phyloP scores from a whole-genome alignment of 257 asterid species.

The Prunella vulgaris region DNA sequence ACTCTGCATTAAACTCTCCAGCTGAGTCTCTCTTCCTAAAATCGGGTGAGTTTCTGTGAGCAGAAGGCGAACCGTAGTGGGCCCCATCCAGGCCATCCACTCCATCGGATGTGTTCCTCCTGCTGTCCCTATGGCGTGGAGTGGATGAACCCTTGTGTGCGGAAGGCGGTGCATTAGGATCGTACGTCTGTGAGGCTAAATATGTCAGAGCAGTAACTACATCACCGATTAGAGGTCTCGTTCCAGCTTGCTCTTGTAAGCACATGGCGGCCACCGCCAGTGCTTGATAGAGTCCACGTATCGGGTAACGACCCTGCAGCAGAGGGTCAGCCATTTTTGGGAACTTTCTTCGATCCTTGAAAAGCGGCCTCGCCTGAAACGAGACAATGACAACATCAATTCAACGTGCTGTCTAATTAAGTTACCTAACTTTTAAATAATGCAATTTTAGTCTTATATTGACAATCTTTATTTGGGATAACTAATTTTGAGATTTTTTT shows the following conservation, averaged over 20 bases:
- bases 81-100: slow-evolving; percentile 42
- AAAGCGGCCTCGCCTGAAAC: slow-evolving; percentile 79
- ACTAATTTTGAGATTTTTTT: background rate
- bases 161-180: slow-evolving; percentile 52
- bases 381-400: background rate
- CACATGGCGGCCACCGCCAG: slow-evolving; percentile 98
- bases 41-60: slow-evolving; percentile 60
- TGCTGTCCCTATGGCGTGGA: slow-evolving; percentile 58
- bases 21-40: slow-evolving; percentile 45
- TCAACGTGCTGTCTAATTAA: background rate
- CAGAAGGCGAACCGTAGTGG: slow-evolving; percentile 57
- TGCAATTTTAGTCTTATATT: too few species aligned
- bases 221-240: slow-evolving; percentile 83
- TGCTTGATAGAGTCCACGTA: slow-evolving; percentile 87
- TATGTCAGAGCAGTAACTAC: slow-evolving; percentile 83
- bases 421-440: too few species aligned
- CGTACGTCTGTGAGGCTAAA: slow-evolving; percentile 73
- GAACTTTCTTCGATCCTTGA: slow-evolving; percentile 79
- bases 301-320: slow-evolving; percentile 78
- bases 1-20: slow-evolving; percentile 31
- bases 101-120: slow-evolving; percentile 54
- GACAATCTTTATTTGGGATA: background rate
- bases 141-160: slow-evolving; percentile 58
- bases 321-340: slow-evolving; percentile 92
- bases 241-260: slow-evolving; percentile 91